Conservation (phyloP, 2,329 filamentous ascomycete species). For the Arachnomyces sp. region DNA sequence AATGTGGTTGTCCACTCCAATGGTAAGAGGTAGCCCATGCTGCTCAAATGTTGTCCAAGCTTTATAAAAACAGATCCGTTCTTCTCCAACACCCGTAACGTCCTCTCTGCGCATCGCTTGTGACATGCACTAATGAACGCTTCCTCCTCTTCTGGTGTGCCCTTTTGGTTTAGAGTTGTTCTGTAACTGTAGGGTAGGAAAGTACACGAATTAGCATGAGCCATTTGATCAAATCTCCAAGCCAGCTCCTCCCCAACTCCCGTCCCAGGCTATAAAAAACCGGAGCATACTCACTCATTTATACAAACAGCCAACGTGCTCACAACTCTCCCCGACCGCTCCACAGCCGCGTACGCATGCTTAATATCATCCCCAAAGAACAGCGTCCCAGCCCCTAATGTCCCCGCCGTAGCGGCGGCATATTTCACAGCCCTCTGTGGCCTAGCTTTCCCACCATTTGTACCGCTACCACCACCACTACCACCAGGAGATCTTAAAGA, state of each 20-base stretch:
- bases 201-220: not conserved
- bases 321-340: conserved; percentile 71
- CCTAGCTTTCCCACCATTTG: conserved; percentile 1
- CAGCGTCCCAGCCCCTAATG: conserved; percentile 36
- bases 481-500: not conserved
- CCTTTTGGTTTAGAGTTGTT: conserved; percentile 64
- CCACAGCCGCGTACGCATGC: conserved; percentile 64
- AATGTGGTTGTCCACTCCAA: conserved; percentile 92
- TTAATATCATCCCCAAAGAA: conserved; percentile 59
- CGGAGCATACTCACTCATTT: conserved; percentile 59
- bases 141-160: conserved; percentile 57
- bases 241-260: not conserved
- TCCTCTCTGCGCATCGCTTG: conserved; percentile 82
- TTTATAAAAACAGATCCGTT: conserved; percentile 99
- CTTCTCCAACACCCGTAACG: conserved; percentile 77
- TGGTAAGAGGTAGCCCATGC: conserved; percentile 89
- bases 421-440: conserved; percentile 24
- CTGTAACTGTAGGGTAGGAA: conserved; percentile 60
- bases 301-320: conserved; percentile 70
- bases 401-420: conserved; percentile 23
- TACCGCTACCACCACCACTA: not conserved
- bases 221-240: not conserved
- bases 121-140: conserved; percentile 73
- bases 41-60: conserved; percentile 88
- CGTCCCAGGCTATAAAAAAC: conserved; percentile 2